phyloP scores from a whole-genome alignment of 208 protist species.

The Trypanosoma cruzi region DNA sequence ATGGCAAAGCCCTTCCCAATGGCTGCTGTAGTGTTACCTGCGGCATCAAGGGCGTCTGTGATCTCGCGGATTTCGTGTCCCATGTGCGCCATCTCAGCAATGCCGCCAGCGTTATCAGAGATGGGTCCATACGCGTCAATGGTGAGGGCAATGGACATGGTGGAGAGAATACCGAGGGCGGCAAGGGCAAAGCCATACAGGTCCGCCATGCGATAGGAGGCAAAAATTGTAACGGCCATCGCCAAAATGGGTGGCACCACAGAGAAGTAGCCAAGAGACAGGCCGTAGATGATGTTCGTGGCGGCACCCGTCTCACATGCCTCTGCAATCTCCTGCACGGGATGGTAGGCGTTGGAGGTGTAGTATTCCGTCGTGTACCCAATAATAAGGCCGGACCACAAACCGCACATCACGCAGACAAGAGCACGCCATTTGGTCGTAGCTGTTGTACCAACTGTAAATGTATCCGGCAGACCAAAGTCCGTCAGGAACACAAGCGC shows the following conservation, averaged over 20 bases:
- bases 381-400: slow-evolving; percentile 89
- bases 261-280: slow-evolving; percentile 94
- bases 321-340: slow-evolving; percentile 81
- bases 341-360: slow-evolving; percentile 89
- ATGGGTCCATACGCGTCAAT: slow-evolving; percentile 97
- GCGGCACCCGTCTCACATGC: slow-evolving; percentile 87
- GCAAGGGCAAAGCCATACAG: slow-evolving; percentile 94
- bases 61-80: slow-evolving; percentile 87
- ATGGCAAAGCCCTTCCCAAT: slow-evolving; percentile 97
- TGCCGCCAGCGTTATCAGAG: slow-evolving; percentile 95
- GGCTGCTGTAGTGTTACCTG: slow-evolving; percentile 96
- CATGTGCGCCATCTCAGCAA: slow-evolving; percentile 94
- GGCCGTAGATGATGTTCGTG: slow-evolving; percentile 95
- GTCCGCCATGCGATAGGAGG: slow-evolving; percentile 69
- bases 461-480: slow-evolving; percentile 57
- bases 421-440: slow-evolving; percentile 66
- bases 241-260: slow-evolving; percentile 89
- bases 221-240: slow-evolving; percentile 89
- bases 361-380: slow-evolving; percentile 94
- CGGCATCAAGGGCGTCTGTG: slow-evolving; percentile 95
- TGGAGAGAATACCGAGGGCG: slow-evolving; percentile 96
- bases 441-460: slow-evolving; percentile 40
- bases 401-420: slow-evolving; percentile 74
- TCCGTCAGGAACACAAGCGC: slow-evolving; percentile 61
- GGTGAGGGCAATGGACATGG: slow-evolving; percentile 87